Conservation (phyloP, 345 rosid genomes). For the Triadica sebifera region DNA sequence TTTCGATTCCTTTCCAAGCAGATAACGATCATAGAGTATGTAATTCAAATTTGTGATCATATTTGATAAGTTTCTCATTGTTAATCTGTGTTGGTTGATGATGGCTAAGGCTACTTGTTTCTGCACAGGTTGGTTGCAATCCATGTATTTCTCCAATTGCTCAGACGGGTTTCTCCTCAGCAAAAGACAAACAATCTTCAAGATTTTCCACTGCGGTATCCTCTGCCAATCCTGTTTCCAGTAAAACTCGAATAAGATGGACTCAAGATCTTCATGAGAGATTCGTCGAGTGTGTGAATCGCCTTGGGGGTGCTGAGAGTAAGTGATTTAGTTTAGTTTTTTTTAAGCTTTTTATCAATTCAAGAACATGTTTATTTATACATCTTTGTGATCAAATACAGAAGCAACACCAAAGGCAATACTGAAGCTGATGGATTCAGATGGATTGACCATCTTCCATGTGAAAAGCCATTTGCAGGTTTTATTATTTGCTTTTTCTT, state of each 20-base stretch:
- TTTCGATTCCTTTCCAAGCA: slow-evolving; percentile 38
- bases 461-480: slow-evolving; percentile 98
- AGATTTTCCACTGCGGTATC: slow-evolving; percentile 24
- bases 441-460: slow-evolving; percentile 89
- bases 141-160: slow-evolving; percentile 16
- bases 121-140: slow-evolving; percentile 28
- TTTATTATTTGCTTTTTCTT: neutral
- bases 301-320: slow-evolving; percentile 87
- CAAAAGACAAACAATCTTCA: slow-evolving; percentile 37
- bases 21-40: slow-evolving; percentile 53
- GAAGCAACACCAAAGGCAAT: slow-evolving; percentile 95
- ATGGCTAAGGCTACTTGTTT: neutral
- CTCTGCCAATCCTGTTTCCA: slow-evolving; percentile 20
- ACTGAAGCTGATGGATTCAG: slow-evolving; percentile 81
- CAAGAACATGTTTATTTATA: neutral
- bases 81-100: neutral
- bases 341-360: neutral
- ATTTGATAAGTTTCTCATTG: neutral
- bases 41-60: neutral
- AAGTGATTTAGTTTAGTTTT: slow-evolving; percentile 17
- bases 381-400: slow-evolving; percentile 25
- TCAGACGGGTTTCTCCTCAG: slow-evolving; percentile 29
- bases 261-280: slow-evolving; percentile 85
- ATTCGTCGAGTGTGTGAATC: slow-evolving; percentile 74
- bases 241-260: slow-evolving; percentile 80